phyloP scores from a whole-genome alignment of 345 rosid genomes.

The Alliaria petiolata region DNA sequence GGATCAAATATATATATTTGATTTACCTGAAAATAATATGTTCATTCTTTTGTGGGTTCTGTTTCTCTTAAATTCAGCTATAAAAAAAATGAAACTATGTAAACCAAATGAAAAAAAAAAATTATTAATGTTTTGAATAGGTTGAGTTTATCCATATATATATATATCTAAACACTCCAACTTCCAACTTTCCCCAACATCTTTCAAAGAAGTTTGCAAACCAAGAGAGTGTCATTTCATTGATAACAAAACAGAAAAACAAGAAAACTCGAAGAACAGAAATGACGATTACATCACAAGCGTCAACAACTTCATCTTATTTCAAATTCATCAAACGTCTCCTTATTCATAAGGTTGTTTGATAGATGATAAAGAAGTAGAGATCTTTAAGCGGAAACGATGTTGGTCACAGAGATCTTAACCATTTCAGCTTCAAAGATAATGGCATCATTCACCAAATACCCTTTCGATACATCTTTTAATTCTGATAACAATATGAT shows the following conservation, averaged over 20 bases:
- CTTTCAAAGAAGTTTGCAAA: no score
- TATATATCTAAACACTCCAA: no score
- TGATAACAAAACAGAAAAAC: not conserved
- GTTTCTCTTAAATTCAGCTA: no score
- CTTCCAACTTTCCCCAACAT: no score
- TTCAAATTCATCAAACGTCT: not conserved
- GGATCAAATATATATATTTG: no score
- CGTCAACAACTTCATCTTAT: not conserved
- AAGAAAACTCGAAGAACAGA: no score
- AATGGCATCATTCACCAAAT: constrained; percentile 28
- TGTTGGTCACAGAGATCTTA: constrained; percentile 25
- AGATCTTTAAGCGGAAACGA: constrained; percentile 6
- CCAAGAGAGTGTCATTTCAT: not conserved
- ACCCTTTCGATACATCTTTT: constrained; percentile 28
- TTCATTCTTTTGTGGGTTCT: no score
- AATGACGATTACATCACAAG: constrained; percentile 2
- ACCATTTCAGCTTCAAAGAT: constrained; percentile 38
- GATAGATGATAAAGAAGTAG: not conserved
- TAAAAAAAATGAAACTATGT: no score
- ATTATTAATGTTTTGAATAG: no score
- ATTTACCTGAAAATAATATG: no score
- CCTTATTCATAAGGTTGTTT: not conserved
- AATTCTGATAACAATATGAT: constrained; percentile 22
- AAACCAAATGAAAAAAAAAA: no score
- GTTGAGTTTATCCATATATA: no score